These are phyloP conservation scores for Coniochaeta hoffmannii DNA, from an alignment of 2,329 filamentous ascomycete species.

Conservation along the genomic window DNA sequence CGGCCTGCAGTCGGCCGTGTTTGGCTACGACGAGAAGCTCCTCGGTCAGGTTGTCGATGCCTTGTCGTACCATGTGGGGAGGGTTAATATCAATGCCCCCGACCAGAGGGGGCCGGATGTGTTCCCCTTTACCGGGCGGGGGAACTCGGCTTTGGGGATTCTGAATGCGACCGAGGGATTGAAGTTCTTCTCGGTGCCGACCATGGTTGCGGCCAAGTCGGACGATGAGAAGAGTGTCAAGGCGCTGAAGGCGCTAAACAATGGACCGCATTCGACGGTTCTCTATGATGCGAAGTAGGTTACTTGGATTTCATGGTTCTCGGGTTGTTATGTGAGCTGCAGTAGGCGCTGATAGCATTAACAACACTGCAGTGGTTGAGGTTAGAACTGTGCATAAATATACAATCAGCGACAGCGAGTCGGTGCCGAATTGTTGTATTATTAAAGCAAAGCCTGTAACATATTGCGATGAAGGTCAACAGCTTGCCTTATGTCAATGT, in stretches of 20 bases:
- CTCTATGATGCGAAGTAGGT: not conserved
- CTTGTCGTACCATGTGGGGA: not conserved
- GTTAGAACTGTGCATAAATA: too few species aligned
- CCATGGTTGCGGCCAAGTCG: not conserved
- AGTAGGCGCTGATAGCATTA: too few species aligned
- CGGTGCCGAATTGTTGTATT: too few species aligned
- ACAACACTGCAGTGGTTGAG: too few species aligned
- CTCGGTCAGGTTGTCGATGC: not conserved
- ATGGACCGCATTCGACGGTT: not conserved
- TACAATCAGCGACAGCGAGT: too few species aligned
- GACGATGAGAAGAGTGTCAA: conserved; percentile 1
- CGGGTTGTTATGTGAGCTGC: not conserved
- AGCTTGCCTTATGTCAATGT: too few species aligned
- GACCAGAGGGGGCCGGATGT: conserved; percentile 1
- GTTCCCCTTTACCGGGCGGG: not conserved
- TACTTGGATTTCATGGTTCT: not conserved
- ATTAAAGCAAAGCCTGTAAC: too few species aligned
- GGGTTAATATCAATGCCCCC: not conserved
- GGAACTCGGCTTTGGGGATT: not conserved
- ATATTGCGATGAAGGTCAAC: too few species aligned
- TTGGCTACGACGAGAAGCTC: not conserved
- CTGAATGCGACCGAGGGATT: not conserved
- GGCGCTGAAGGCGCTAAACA: not conserved
- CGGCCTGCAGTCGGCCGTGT: conserved; percentile 1
- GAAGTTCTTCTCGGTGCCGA: conserved; percentile 3